phyloP scores from a whole-genome alignment of 2,329 filamentous ascomycete genomes.

The Cercospora canescens region DNA sequence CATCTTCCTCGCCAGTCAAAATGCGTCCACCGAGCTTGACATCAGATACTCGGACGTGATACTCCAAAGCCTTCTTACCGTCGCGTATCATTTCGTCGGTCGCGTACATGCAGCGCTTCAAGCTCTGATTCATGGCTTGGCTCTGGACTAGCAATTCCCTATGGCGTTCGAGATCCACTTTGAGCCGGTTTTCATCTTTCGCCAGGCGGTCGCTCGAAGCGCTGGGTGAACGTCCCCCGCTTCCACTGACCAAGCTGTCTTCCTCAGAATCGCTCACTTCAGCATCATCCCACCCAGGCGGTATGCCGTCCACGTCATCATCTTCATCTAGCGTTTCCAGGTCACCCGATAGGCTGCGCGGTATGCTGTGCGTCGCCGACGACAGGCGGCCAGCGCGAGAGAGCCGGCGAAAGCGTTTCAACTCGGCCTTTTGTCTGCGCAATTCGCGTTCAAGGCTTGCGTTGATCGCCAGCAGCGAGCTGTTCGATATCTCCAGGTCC shows the following conservation, averaged over 20 bases:
- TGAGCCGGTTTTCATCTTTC: slow-evolving; percentile 78
- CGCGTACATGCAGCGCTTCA: slow-evolving; percentile 85
- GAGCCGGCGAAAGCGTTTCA: slow-evolving; percentile 82
- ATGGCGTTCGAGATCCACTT: slow-evolving; percentile 83
- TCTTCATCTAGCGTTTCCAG: slow-evolving; percentile 37
- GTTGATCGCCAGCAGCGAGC: slow-evolving; percentile 92
- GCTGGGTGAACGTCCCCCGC: slow-evolving; percentile 33
- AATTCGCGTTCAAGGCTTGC: slow-evolving; percentile 87
- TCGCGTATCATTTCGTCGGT: slow-evolving; percentile 90
- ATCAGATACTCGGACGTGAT: slow-evolving; percentile 76
- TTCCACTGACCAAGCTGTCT: slow-evolving; percentile 33
- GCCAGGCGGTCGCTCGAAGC: slow-evolving; percentile 57
- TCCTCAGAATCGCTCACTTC: slow-evolving; percentile 32
- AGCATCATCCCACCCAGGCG: slow-evolving; percentile 21
- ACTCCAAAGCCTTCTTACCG: slow-evolving; percentile 82
- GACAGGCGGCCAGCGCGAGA: slow-evolving; percentile 78
- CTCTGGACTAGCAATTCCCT: slow-evolving; percentile 85
- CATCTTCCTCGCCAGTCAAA: slow-evolving; percentile 59
- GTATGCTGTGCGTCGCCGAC: slow-evolving; percentile 40
- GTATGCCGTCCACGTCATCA: slow-evolving; percentile 10
- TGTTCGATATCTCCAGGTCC: slow-evolving; percentile 95
- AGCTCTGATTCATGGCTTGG: slow-evolving; percentile 92
- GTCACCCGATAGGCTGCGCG: slow-evolving; percentile 40
- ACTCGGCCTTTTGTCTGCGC: slow-evolving; percentile 83
- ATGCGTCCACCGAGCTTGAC: slow-evolving; percentile 80